These are phyloP conservation scores for Entonaema liquescens DNA, from an alignment of 495 filamentous ascomycete genomes.

Conservation along the genomic window DNA sequence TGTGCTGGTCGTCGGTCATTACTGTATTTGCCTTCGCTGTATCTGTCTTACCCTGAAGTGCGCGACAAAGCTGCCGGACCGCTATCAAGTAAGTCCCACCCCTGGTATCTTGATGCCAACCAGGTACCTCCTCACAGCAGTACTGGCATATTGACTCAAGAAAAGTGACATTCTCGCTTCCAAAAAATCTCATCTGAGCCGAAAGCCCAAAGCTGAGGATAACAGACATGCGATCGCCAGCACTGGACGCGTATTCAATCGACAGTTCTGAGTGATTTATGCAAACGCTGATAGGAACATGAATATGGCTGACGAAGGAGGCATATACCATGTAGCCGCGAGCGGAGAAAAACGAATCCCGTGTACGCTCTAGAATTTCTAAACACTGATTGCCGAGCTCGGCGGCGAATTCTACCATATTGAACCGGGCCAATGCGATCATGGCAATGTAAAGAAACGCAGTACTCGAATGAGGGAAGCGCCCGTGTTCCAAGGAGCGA, in stretches of 20 bases:
- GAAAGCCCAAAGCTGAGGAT: conserved; percentile 78
- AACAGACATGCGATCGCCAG: conserved; percentile 78
- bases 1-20: conserved; percentile 77
- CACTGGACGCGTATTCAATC: conserved; percentile 72
- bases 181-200: conserved; percentile 73
- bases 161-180: conserved; percentile 78
- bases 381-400: conserved; percentile 71
- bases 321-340: conserved; percentile 76
- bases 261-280: conserved; percentile 71
- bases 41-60: conserved; percentile 86
- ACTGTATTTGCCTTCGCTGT: conserved; percentile 62
- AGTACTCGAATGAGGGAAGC: conserved; percentile 77
- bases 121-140: conserved; percentile 76
- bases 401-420: conserved; percentile 72
- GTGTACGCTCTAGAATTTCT: conserved; percentile 69
- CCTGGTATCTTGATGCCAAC: conserved; percentile 78
- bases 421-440: conserved; percentile 76
- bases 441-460: conserved; percentile 78
- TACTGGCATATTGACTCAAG: conserved; percentile 78
- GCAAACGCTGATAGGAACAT: conserved; percentile 66
- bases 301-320: conserved; percentile 78
- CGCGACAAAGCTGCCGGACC: conserved; percentile 76
- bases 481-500: conserved; percentile 69
- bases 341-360: conserved; percentile 74
- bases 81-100: conserved; percentile 78